These are phyloP conservation scores for Cladophialophora yegresii DNA, from an alignment of 2,329 filamentous ascomycete genomes.

Conservation along the genomic window DNA sequence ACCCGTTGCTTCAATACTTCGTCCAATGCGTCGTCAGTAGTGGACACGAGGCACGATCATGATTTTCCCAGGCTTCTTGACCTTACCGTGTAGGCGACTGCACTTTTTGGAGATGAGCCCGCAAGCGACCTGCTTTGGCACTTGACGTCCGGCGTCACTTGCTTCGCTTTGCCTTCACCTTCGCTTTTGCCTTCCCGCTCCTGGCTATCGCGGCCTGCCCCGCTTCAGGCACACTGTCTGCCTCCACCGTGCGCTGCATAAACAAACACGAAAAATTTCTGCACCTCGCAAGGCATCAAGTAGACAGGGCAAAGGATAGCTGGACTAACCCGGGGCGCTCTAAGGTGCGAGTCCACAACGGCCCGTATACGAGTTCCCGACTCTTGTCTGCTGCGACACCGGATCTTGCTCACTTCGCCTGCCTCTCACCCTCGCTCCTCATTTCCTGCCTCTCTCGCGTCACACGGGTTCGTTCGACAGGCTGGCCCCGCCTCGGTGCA, in stretches of 20 bases:
- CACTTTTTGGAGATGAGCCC: not conserved
- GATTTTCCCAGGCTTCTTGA: not conserved
- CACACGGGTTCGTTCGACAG: constrained; percentile 12
- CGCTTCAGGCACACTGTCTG: not conserved
- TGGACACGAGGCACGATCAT: not conserved
- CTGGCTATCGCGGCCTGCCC: not conserved
- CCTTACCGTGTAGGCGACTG: not conserved
- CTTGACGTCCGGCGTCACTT: constrained; percentile 1
- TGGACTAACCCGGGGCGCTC: constrained; percentile 3
- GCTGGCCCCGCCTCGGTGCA: constrained; percentile 5
- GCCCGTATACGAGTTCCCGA: not conserved
- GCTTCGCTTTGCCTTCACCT: not conserved
- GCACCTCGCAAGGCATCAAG: not conserved
- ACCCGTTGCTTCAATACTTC: not conserved
- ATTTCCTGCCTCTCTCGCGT: constrained; percentile 22
- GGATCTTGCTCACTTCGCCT: constrained; percentile 11
- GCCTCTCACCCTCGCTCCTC: constrained; percentile 20
- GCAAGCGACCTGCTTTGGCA: not conserved
- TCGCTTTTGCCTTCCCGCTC: constrained; percentile 1
- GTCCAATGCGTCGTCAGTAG: not conserved
- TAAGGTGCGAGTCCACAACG: not conserved
- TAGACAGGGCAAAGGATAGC: not conserved
- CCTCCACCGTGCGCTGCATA: not conserved
- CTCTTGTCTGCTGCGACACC: not conserved
- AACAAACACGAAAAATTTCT: constrained; percentile 9